phyloP scores from a whole-genome alignment of 768 basidiomycete genomes.

The Tylopilus rubrobrunneus region DNA sequence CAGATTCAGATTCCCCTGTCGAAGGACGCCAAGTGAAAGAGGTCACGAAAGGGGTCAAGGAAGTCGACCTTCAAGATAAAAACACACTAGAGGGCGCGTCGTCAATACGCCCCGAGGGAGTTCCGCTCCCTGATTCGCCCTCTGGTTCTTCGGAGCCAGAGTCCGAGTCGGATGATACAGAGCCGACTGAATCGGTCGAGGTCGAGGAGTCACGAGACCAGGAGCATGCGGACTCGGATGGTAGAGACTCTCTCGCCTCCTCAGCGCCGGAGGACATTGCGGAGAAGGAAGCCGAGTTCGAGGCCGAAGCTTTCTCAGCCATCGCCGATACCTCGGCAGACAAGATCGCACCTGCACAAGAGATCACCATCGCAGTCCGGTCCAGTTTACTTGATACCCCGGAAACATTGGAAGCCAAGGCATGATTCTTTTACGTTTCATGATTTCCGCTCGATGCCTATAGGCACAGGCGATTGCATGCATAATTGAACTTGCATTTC shows the following conservation, averaged over 20 bases:
- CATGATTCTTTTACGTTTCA: constrained; percentile 6
- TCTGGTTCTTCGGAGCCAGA: constrained; percentile 22
- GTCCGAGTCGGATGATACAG: constrained; percentile 3
- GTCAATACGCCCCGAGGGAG: constrained; percentile 27
- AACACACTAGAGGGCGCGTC: constrained; percentile 9
- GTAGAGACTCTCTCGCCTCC: constrained; percentile 24
- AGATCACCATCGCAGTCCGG: constrained; percentile 2
- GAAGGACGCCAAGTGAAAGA: constrained; percentile 57
- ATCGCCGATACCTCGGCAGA: background rate
- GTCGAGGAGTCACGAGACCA: constrained; percentile 7
- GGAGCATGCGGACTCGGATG: constrained; percentile 11
- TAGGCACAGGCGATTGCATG: constrained; percentile 23
- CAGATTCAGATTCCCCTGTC: constrained; percentile 16
- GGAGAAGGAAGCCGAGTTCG: constrained; percentile 4
- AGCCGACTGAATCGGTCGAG: background rate
- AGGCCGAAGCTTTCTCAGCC: background rate
- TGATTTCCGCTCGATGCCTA: constrained; percentile 9
- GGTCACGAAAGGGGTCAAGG: constrained; percentile 66
- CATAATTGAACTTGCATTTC: constrained; percentile 4
- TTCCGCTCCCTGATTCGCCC: constrained; percentile 39
- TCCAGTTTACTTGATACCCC: constrained; percentile 6
- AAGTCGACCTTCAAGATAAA: constrained; percentile 57
- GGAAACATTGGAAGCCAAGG: constrained; percentile 18
- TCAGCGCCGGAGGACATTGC: constrained; percentile 9
- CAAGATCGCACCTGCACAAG: constrained; percentile 6